Evolutionary conservation across 129 eudicot genomes (phyloP), one percentile per base, ranked within the genome.

Genomic region (Kitagawia praeruptora): DNA sequence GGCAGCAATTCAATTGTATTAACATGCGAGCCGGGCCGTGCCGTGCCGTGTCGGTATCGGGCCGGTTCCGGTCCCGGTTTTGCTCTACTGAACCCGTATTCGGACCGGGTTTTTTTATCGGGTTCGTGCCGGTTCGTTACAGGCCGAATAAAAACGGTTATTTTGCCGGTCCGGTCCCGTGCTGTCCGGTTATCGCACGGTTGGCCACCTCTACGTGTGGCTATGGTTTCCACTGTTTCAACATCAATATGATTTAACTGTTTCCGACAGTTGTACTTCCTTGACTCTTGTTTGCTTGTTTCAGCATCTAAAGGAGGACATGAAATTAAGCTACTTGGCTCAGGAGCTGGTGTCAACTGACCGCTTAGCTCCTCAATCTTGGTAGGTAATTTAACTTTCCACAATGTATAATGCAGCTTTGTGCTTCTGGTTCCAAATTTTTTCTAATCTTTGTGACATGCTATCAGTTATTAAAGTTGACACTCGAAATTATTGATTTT

Each of bases 291-390:
- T 67, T 67, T 80, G 72, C 75, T 45, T 86, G 56, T 79, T 81
- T 74, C 86, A 96, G 99, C 99, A 90, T 84, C 73, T 96, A 80
- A 96, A 92, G 93, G 98, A 96, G 86, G 99, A 92, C 79, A 96
- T 92, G 98, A 90, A 88, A 82, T 79, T 96, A 83, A 96, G 99
- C 81, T 96, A 96, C 89, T 88, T 96, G 84, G 96, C 99, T 70
- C 98, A 96, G 82, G 99, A 92, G 89, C 92, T 96, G 80, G 78
- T 96, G 82, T 89, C 99, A 84, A 92, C 93, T n/a, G 99, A 96
- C 72, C 98, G 99, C 54, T 89, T 96, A 84, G 93, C 99, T 80
- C 96, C 98, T 84, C 99, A 96, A 79, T 84, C 99, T 41, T 96
- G 99, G 99, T 92, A 89, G 82, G 61, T 78, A 14, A 72, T 53